phyloP scores from a whole-genome alignment of 2,329 filamentous ascomycete genomes.

The Arachnomyces sp. region DNA sequence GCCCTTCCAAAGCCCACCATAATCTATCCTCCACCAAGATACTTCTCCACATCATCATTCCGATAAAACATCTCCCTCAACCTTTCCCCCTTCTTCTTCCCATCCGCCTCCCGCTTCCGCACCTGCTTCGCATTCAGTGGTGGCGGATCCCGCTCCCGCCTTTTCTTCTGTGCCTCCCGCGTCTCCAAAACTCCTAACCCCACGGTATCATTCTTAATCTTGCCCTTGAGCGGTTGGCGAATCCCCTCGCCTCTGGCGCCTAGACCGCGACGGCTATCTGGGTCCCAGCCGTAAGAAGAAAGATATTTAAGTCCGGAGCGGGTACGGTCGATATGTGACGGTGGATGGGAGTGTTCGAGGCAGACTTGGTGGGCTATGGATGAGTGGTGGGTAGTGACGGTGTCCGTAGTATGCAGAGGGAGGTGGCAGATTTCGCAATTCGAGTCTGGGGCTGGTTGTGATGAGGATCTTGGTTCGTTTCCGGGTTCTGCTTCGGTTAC shows the following conservation, averaged over 20 bases:
- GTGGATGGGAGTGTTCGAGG: constrained; percentile 49
- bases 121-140: constrained; percentile 64
- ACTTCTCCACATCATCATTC: constrained; percentile 67
- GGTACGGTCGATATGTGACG: constrained; percentile 51
- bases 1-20: background rate
- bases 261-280: constrained; percentile 58
- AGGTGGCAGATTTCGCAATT: constrained; percentile 55
- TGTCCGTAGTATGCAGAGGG: constrained; percentile 32
- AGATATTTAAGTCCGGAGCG: constrained; percentile 50
- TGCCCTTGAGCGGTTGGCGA: constrained; percentile 65
- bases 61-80: constrained; percentile 66
- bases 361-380: constrained; percentile 51
- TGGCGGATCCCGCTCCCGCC: constrained; percentile 38
- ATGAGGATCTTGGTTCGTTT: constrained; percentile 7
- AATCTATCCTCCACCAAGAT: constrained; percentile 46
- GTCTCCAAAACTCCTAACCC: constrained; percentile 55
- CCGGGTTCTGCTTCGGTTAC: constrained; percentile 1
- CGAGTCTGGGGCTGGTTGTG: constrained; percentile 11
- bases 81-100: constrained; percentile 55
- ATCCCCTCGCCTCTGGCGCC: constrained; percentile 65
- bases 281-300: constrained; percentile 53
- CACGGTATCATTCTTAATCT: constrained; percentile 64
- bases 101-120: constrained; percentile 53
- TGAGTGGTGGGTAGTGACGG: constrained; percentile 29
- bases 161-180: constrained; percentile 20